Evolutionary conservation across 192 early-diverging fungal genomes (phyloP), one percentile per base, ranked within the genome.

Genomic region (Anaeromyces robustus): DNA sequence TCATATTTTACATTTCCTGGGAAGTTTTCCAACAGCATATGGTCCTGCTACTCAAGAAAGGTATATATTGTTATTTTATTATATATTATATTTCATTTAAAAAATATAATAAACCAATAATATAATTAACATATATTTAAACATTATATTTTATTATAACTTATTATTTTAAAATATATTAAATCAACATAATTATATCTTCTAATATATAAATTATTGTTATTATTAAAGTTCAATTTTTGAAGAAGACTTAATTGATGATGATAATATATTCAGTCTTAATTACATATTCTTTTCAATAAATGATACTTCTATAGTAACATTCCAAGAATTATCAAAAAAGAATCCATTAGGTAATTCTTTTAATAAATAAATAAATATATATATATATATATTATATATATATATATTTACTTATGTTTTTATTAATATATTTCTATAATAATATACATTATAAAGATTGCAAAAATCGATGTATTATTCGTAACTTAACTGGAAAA

Each of bases 401-500:
- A 7, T 52, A 19, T n/a, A n/a, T n/a, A n/a, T n/a, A n/a, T n/a
- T n/a, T n/a, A n/a, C n/a, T n/a, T n/a, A n/a, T n/a, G n/a, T n/a
- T n/a, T n/a, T n/a, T n/a, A n/a, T n/a, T n/a, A n/a, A n/a, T n/a
- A 31, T 41, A 12, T 81, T 7, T 77, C 31, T 77, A 80, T 78
- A 52, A 30, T 77, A 22, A 59, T 19, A 59, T 19, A 81, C n/a
- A 41, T 79, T n/a, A 29, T 82, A 88, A 87, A 37, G 37, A 80
- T 30, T 82, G 87, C 2, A 83, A 89, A 37, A 85, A 88, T 16
- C 86, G 94, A 29, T 82, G 94, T 26, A 88, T 94, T 30, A 83
- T 95, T 30, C 87, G 95, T 77, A 90, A 96, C 81, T 86, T 91
- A 77, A 93, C 93, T 17, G 95, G 95, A 7, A 87, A 92, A 29